A percentile compares a stretch with the other conserved stretches of the same genome.
These are phyloP conservation scores for Barnettozyma botsteinii DNA, from an alignment of 805 yeast species.

Conservation along the genomic window DNA sequence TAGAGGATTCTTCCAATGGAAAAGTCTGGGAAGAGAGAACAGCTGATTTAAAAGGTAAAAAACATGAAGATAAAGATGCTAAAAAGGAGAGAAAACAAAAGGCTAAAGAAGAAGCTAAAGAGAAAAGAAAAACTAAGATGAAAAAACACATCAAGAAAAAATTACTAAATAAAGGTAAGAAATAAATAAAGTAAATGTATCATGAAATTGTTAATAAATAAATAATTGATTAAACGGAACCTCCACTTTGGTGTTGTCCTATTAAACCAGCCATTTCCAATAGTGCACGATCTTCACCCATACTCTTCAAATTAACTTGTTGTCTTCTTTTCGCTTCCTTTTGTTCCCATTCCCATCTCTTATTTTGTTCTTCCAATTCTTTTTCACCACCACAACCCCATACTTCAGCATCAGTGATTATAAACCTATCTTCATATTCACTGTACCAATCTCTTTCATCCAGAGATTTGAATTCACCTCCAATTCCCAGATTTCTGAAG, in stretches of 20 bases:
- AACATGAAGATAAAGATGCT: conserved; percentile 69
- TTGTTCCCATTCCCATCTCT: conserved; percentile 89
- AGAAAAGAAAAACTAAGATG: conserved; percentile 75
- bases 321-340: conserved; percentile 77
- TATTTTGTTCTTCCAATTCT: conserved; percentile 70
- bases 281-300: conserved; percentile 80
- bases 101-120: conserved; percentile 72
- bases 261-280: conserved; percentile 75
- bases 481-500: conserved; percentile 62
- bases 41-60: conserved; percentile 58
- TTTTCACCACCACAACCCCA: conserved; percentile 87
- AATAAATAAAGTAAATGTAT: conserved; percentile 15
- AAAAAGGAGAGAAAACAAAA: conserved; percentile 71
- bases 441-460: conserved; percentile 14
- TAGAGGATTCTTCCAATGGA: too few species aligned
- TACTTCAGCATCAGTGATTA: conserved; percentile 74
- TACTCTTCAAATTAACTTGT: conserved; percentile 53
- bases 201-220: neutral
- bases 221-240: conserved; percentile 32
- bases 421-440: conserved; percentile 63
- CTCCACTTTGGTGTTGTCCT: conserved; percentile 45
- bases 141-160: conserved; percentile 80
- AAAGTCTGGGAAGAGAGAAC: conserved; percentile 40
- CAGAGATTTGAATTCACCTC: conserved; percentile 43
- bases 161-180: conserved; percentile 51